Evolutionary conservation across 2,329 filamentous ascomycete genomes (phyloP), one percentile per base, ranked within the genome.

Genomic region (Chaetomium globosum): DNA sequence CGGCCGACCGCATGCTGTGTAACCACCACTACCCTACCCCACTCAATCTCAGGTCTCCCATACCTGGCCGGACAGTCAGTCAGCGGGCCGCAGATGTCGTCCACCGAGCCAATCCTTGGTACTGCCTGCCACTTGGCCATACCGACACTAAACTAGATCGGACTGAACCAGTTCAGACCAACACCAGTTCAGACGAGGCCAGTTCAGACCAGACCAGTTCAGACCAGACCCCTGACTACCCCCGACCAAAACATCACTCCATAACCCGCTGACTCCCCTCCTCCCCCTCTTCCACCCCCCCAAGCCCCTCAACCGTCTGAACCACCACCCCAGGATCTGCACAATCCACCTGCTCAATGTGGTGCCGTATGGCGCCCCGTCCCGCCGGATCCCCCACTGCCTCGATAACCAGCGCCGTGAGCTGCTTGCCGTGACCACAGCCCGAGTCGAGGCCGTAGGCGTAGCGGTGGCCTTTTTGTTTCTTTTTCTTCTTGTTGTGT

Each of bases 401-500:
- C 71, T 90, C 85, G 43, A 97, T 85, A 2, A 97, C 82, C 65
- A 97, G 77, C 1, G 91, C 93, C 0, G 90, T 92, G 69, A 99
- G 80, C 68, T 86, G 82, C 1, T 87, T 88, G 12, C 93, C 93
- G 68, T 85, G 85, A 3, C 92, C 87, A 75, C 95, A 98, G 0
- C 88, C 89, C 0, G 90, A 91, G 76, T 98, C 95, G 55, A 98
- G 80, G 0, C 95, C 95, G 73, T 93, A 91, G 4, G 89, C 91
- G 76, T 91, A 96, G 19, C 71, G 68, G 19, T 67, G 62, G 16
- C 70, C 71, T 13, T 36, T 65, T 26, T 51, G 57, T 84, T 64
- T 69, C n/a, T 66, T 61, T 8, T 64, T n/a, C 16, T 66, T 13
- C 59, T 13, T 26, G 62, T 54, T 19, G 65, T 54, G 10, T 59